These are phyloP conservation scores for Tetrapisispora taiwanensis DNA, from an alignment of 805 yeast genomes.

Conservation along the genomic window DNA sequence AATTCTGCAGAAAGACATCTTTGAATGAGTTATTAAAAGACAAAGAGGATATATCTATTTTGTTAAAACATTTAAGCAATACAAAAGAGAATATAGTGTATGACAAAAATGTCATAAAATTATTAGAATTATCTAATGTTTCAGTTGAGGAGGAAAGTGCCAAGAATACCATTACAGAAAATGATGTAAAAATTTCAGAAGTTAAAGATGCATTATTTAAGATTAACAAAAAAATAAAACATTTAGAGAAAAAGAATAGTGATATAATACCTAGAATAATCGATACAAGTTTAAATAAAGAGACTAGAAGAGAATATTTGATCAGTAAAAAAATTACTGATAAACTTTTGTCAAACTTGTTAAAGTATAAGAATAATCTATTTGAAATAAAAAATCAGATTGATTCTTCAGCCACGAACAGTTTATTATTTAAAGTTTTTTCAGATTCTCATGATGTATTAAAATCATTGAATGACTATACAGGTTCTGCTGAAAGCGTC, in stretches of 20 bases:
- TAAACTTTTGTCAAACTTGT: slow-evolving; percentile 25
- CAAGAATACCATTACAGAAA: slow-evolving; percentile 22
- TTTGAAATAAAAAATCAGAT: slow-evolving; percentile 32
- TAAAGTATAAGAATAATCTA: slow-evolving; percentile 30
- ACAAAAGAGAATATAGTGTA: slow-evolving; percentile 11
- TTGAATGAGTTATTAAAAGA: slow-evolving; percentile 3
- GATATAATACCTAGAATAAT: slow-evolving; percentile 12
- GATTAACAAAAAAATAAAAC: slow-evolving; percentile 12
- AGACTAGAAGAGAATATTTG: slow-evolving; percentile 26
- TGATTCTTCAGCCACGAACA: slow-evolving; percentile 36
- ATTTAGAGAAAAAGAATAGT: slow-evolving; percentile 15
- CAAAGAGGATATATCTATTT: slow-evolving; percentile 8
- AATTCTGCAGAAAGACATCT: slow-evolving; percentile 11
- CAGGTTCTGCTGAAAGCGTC: slow-evolving; percentile 37
- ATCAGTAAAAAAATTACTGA: slow-evolving; percentile 31
- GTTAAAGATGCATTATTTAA: slow-evolving; percentile 22
- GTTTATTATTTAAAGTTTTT: slow-evolving; percentile 31
- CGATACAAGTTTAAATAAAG: slow-evolving; percentile 18
- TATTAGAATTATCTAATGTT: slow-evolving; percentile 9
- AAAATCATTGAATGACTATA: slow-evolving; percentile 30
- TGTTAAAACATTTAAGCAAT: slow-evolving; percentile 13
- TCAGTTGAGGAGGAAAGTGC: slow-evolving; percentile 11
- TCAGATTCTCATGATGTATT: slow-evolving; percentile 30
- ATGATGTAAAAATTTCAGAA: slow-evolving; percentile 28
- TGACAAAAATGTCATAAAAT: slow-evolving; percentile 13